Evolutionary conservation across 768 basidiomycete species (phyloP).

Genomic region (Tylopilus balloui): DNA sequence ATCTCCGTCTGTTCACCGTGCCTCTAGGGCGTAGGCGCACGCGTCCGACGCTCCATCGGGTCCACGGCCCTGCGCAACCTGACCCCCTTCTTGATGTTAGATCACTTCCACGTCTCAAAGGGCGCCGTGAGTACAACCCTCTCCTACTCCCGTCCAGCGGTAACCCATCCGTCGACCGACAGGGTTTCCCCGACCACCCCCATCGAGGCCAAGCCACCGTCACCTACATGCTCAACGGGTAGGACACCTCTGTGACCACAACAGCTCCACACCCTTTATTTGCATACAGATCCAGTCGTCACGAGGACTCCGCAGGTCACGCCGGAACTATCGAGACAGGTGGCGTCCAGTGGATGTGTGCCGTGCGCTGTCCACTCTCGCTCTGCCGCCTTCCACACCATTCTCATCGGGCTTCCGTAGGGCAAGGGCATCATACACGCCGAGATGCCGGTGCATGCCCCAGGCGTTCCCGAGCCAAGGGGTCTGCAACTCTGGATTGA

Average conservation of each 20-base stretch:
- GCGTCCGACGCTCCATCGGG: conserved; percentile 86
- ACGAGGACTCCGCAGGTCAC: conserved; percentile 91
- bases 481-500: conserved; percentile 90
- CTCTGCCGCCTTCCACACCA: neutral
- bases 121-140: conserved; percentile 54
- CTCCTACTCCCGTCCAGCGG: neutral
- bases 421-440: conserved; percentile 75
- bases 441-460: conserved; percentile 82
- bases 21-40: conserved; percentile 69
- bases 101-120: conserved; percentile 68
- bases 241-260: conserved; percentile 1
- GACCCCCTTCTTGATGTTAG: conserved; percentile 88
- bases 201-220: conserved; percentile 87
- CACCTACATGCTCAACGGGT: conserved; percentile 88
- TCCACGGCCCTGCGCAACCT: conserved; percentile 68
- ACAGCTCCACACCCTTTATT: neutral
- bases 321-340: conserved; percentile 71
- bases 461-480: conserved; percentile 63
- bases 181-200: conserved; percentile 92
- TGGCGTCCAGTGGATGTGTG: conserved; percentile 95
- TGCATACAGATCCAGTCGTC: conserved; percentile 55
- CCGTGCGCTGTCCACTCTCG: conserved; percentile 40
- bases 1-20: neutral
- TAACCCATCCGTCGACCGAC: neutral
- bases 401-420: conserved; percentile 22